Base-by-base conservation (phyloP, 192 early-diverging fungal species). In the Podila minutissima region DNA sequence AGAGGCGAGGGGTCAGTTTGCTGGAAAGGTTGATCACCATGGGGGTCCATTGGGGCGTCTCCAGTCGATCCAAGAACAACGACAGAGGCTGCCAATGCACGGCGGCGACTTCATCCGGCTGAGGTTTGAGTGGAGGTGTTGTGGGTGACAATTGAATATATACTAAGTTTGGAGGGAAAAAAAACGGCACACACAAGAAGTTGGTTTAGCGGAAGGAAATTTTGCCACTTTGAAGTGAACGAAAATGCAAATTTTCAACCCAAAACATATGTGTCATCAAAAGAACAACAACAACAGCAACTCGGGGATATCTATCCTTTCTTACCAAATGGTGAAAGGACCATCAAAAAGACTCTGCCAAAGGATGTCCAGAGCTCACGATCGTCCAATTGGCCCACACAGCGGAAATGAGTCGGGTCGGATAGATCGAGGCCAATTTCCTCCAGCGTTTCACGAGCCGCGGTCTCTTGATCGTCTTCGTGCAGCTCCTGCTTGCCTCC, bases 291-390 rank as follows among this genome's bases (percentile, higher is more conserved):
- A 4, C 49, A 15, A 7, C n/a, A 22, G 17, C 17, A 55, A 24
- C n/a, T 24, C 53, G 35, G 35, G 35, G 10, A 37, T 10, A 55
- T 55, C 24, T 55, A 22, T 26, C 22, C 50, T 17, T 26, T 24
- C 59, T 58, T 82, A 84, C 84, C 82, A 72, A 83, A 86, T 20
- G 83, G 84, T 24, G 81, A 86, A 19, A 84, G 75, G 6, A 82
- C 73, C 83, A 86, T 84, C 32, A 85, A 50, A 59, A 85, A 84
- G 57, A 77, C 74, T 35, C 75, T 60, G 55, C 76, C 82, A 66
- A 86, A 86, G 7, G 83, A 83, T 19, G 85, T 82, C 58, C 82
- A 83, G 22, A 86, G 77, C 61, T 86, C 82, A 51, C 82, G 69
- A 74, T 86, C 84, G 61, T 86, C 83, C 71, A 84, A 37, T 5